These are phyloP conservation scores for Pythium plurisporium DNA, from an alignment of 352 stramenopile species.

Conservation along the genomic window DNA sequence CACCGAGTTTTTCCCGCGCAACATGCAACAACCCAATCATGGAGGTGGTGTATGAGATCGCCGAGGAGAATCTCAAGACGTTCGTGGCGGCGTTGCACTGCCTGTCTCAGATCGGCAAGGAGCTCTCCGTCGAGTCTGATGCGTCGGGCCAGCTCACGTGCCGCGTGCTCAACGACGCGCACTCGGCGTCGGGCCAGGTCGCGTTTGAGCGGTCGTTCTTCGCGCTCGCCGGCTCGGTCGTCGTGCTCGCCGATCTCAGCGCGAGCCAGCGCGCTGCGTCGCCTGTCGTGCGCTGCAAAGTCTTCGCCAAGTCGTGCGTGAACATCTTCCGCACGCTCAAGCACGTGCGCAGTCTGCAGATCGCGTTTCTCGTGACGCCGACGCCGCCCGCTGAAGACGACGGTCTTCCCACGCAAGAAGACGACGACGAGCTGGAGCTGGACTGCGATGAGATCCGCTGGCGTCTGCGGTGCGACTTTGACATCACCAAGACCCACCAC, in stretches of 20 bases:
- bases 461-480: constrained; percentile 72
- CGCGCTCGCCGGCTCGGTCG: constrained; percentile 21
- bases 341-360: constrained; percentile 70
- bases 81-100: constrained; percentile 77
- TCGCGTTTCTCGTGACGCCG: constrained; percentile 53
- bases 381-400: constrained; percentile 18
- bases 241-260: neutral
- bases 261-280: neutral
- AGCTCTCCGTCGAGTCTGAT: constrained; percentile 76
- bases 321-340: constrained; percentile 83
- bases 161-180: constrained; percentile 78
- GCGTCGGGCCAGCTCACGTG: constrained; percentile 40
- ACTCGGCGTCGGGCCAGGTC: constrained; percentile 70
- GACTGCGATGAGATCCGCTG: constrained; percentile 68
- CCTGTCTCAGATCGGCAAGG: constrained; percentile 74
- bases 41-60: constrained; percentile 70
- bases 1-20: constrained; percentile 4
- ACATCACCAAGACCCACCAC: constrained; percentile 83
- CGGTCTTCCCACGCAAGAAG: constrained; percentile 4
- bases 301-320: constrained; percentile 72
- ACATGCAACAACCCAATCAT: constrained; percentile 23
- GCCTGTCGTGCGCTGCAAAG: constrained; percentile 69
- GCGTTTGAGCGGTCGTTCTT: constrained; percentile 72
- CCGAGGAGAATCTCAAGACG: constrained; percentile 70
- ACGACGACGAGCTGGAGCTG: constrained; percentile 45